Evolutionary conservation across 129 eudicot genomes (phyloP).

Genomic region (Oenanthe sinensis): DNA sequence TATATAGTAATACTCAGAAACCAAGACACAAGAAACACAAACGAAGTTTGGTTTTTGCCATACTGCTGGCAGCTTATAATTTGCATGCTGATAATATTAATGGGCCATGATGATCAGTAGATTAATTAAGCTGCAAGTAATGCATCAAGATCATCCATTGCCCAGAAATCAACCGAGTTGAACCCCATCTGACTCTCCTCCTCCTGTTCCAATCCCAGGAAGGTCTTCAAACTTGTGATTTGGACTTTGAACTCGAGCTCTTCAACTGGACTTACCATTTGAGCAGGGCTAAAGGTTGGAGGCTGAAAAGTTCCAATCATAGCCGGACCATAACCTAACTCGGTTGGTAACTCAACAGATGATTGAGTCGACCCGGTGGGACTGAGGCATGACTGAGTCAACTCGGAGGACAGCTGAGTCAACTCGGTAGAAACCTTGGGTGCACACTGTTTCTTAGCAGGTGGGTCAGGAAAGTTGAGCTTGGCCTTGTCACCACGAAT

Average conservation of each 20-base stretch:
- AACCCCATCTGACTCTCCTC: background rate
- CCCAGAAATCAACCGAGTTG: slow-evolving; percentile 39
- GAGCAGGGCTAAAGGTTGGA: slow-evolving; percentile 18
- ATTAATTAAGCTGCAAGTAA: background rate
- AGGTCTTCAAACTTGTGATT: slow-evolving; percentile 49
- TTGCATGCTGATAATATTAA: background rate
- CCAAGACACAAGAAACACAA: background rate
- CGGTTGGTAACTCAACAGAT: background rate
- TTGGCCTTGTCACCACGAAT: slow-evolving; percentile 82
- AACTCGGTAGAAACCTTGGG: slow-evolving; percentile 8
- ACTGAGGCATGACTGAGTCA: background rate
- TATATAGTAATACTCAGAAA: background rate
- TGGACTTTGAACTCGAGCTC: slow-evolving; percentile 47
- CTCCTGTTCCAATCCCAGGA: slow-evolving; percentile 48
- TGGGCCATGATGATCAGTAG: background rate
- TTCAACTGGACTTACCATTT: background rate
- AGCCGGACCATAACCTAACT: slow-evolving; percentile 4
- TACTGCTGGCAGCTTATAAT: background rate
- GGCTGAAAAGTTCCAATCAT: slow-evolving; percentile 12
- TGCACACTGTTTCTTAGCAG: slow-evolving; percentile 34
- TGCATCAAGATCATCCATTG: slow-evolving; percentile 34
- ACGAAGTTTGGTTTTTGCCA: background rate
- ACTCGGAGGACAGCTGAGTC: slow-evolving; percentile 14
- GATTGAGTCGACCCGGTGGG: background rate
- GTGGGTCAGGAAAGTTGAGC: slow-evolving; percentile 63